phyloP scores from a whole-genome alignment of 306 rosid genomes.

The Parietaria judaica region DNA sequence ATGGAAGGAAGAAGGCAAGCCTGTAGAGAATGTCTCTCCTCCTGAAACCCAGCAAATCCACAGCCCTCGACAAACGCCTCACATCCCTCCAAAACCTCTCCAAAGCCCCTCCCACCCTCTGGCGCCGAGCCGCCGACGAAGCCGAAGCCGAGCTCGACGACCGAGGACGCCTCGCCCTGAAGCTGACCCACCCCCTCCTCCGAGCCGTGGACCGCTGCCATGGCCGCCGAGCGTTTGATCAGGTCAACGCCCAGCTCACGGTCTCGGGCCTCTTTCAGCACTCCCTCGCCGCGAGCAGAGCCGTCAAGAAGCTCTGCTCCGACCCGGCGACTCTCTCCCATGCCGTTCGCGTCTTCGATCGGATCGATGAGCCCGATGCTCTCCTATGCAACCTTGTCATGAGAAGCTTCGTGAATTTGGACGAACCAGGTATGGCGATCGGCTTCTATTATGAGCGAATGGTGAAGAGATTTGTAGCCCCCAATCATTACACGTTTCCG shows the following conservation, averaged over 20 bases:
- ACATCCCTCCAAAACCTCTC: slow-evolving; percentile 24
- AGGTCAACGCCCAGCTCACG: slow-evolving; percentile 35
- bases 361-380: slow-evolving; percentile 41
- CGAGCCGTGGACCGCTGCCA: slow-evolving; percentile 32
- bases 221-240: slow-evolving; percentile 28
- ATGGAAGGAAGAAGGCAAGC: background rate
- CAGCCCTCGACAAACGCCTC: slow-evolving; percentile 17
- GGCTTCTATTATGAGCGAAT: slow-evolving; percentile 34
- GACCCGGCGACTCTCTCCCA: slow-evolving; percentile 7
- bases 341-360: slow-evolving; percentile 19
- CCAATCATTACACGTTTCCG: slow-evolving; percentile 58
- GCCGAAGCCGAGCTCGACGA: slow-evolving; percentile 13
- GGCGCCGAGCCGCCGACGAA: slow-evolving; percentile 19
- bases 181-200: slow-evolving; percentile 33
- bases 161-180: slow-evolving; percentile 22
- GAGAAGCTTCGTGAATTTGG: slow-evolving; percentile 29
- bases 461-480: slow-evolving; percentile 28
- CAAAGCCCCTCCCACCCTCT: slow-evolving; percentile 24
- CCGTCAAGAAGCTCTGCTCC: slow-evolving; percentile 44
- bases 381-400: slow-evolving; percentile 48
- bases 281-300: slow-evolving; percentile 32
- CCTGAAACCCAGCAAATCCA: slow-evolving; percentile 14
- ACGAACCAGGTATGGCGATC: slow-evolving; percentile 28
- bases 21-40: slow-evolving; percentile 20
- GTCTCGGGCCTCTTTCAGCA: slow-evolving; percentile 40